Percentiles rank a stretch among this genome's conserved stretches.
Conservation (phyloP, 805 yeast species). For the Candida manassasensis region DNA sequence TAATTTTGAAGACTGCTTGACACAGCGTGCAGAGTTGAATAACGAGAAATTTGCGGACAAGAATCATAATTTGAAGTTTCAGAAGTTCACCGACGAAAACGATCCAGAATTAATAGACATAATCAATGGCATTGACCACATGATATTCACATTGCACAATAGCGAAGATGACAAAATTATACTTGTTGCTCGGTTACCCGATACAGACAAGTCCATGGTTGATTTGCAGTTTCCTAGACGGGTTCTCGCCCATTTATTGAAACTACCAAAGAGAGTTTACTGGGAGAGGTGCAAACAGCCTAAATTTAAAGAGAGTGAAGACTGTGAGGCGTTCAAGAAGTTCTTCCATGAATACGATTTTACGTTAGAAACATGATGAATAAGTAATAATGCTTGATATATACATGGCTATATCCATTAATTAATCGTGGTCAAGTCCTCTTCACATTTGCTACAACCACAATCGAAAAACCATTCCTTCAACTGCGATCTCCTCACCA, state of each 20-base stretch:
- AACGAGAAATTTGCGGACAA: slow-evolving; percentile 39
- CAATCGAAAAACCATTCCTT: slow-evolving; percentile 59
- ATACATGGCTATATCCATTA: neutral
- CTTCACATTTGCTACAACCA: slow-evolving; percentile 43
- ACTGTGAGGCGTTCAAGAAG: slow-evolving; percentile 59
- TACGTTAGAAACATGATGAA: slow-evolving; percentile 11
- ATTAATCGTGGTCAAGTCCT: slow-evolving; percentile 10
- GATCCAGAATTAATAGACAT: slow-evolving; percentile 16
- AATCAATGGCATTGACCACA: slow-evolving; percentile 32
- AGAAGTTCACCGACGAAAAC: slow-evolving; percentile 22
- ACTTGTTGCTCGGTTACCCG: slow-evolving; percentile 17
- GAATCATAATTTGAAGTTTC: slow-evolving; percentile 43
- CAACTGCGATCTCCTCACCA: slow-evolving; percentile 39
- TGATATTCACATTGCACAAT: slow-evolving; percentile 27
- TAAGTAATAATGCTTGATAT: slow-evolving; percentile 1
- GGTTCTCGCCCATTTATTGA: slow-evolving; percentile 62
- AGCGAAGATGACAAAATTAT: slow-evolving; percentile 14
- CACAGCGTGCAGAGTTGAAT: slow-evolving; percentile 39
- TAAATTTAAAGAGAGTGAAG: slow-evolving; percentile 54
- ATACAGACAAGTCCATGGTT: slow-evolving; percentile 32
- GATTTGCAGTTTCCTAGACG: slow-evolving; percentile 85
- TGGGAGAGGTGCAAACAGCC: slow-evolving; percentile 80
- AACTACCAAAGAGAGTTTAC: slow-evolving; percentile 54
- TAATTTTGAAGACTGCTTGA: slow-evolving; percentile 43
- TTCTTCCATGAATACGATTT: slow-evolving; percentile 53